Percentiles rank a stretch among this genome's conserved stretches.
These are phyloP conservation scores for Hordeum pubiflorum DNA, from an alignment of 202 grass and related monocot species.

Conservation along the genomic window DNA sequence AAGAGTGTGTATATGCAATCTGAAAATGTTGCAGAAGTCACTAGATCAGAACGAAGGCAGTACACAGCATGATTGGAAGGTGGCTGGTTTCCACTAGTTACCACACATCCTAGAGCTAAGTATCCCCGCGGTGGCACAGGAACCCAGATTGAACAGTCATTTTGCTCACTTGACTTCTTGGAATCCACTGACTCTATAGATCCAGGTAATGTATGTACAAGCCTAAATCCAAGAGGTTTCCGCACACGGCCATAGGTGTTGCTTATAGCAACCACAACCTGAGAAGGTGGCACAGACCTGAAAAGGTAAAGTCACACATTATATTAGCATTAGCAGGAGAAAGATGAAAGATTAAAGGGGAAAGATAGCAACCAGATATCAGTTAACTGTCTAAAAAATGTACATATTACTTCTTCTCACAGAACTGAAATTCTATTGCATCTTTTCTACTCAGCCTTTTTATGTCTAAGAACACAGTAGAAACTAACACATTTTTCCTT, in stretches of 20 bases:
- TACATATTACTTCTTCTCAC: not conserved
- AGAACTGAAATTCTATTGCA: not conserved
- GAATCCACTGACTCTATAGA: slow-evolving; percentile 26
- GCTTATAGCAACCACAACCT: slow-evolving; percentile 89
- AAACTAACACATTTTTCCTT: not conserved
- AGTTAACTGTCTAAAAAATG: not conserved
- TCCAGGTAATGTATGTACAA: slow-evolving; percentile 53
- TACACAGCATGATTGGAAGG: slow-evolving; percentile 82
- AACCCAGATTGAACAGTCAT: slow-evolving; percentile 86
- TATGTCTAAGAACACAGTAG: not conserved
- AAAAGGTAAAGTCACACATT: slow-evolving; percentile 19
- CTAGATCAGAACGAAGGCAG: slow-evolving; percentile 90
- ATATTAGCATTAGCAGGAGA: slow-evolving; percentile 25
- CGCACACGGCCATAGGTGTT: slow-evolving; percentile 91
- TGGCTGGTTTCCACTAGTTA: slow-evolving; percentile 60
- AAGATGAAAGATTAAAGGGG: not conserved
- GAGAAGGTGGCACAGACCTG: slow-evolving; percentile 87
- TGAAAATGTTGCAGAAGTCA: slow-evolving; percentile 66
- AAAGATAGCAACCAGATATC: not conserved
- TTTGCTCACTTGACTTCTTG: slow-evolving; percentile 30
- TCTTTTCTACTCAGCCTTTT: not conserved
- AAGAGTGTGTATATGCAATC: slow-evolving; percentile 53
- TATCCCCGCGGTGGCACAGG: slow-evolving; percentile 82
- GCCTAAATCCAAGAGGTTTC: slow-evolving; percentile 80
- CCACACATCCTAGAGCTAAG: slow-evolving; percentile 78